These are phyloP conservation scores for Mentha longifolia DNA, from an alignment of 257 asterid genomes.

Conservation along the genomic window DNA sequence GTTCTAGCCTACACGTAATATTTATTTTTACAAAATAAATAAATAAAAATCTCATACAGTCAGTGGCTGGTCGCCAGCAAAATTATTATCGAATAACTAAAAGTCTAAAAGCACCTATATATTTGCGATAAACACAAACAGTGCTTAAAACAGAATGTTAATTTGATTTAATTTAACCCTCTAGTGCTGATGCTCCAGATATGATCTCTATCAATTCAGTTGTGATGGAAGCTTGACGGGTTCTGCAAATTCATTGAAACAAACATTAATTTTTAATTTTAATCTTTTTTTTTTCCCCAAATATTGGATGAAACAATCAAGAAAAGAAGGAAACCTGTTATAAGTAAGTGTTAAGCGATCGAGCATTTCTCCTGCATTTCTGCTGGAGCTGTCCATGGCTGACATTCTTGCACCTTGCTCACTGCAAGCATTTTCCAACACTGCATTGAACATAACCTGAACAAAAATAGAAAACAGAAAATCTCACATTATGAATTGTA, in stretches of 20 bases:
- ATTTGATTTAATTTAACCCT: constrained; percentile 40
- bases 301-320: background rate
- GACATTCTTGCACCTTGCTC: constrained; percentile 99
- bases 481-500: background rate
- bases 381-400: constrained; percentile 99
- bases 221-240: constrained; percentile 98
- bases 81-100: too few species aligned
- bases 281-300: too few species aligned
- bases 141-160: too few species aligned
- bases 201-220: constrained; percentile 90
- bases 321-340: constrained; percentile 62
- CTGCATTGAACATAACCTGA: constrained; percentile 92
- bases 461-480: background rate
- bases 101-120: too few species aligned
- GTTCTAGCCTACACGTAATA: background rate
- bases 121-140: too few species aligned
- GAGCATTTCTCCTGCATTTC: constrained; percentile 99
- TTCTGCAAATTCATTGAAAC: constrained; percentile 54
- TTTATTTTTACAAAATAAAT: background rate
- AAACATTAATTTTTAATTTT: background rate
- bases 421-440: constrained; percentile 96
- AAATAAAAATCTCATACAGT: background rate
- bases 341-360: constrained; percentile 95
- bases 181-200: constrained; percentile 93
- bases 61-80: too few species aligned